These are phyloP conservation scores for Yamadazyma laniorum DNA, from an alignment of 805 yeast genomes.

Conservation along the genomic window DNA sequence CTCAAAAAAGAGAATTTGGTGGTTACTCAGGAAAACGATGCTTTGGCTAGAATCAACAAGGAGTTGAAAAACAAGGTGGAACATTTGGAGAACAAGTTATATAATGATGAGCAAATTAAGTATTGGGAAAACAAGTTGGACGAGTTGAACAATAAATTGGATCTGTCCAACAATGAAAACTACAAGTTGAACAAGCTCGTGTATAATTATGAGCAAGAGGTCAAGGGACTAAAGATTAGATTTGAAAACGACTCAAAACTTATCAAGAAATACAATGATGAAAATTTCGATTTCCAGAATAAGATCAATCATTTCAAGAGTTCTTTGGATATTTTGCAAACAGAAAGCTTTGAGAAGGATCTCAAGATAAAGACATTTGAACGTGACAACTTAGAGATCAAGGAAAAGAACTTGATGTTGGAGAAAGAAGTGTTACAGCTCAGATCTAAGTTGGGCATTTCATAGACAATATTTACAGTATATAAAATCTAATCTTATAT, in stretches of 20 bases:
- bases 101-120: slow-evolving; percentile 51
- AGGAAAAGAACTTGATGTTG: slow-evolving; percentile 49
- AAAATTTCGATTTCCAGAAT: slow-evolving; percentile 53
- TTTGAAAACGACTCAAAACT: slow-evolving; percentile 51
- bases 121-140: slow-evolving; percentile 60
- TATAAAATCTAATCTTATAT: slow-evolving; percentile 1
- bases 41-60: slow-evolving; percentile 53
- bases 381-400: slow-evolving; percentile 55
- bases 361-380: slow-evolving; percentile 45
- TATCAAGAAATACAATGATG: slow-evolving; percentile 54
- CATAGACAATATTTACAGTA: slow-evolving; percentile 7
- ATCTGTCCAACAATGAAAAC: slow-evolving; percentile 45
- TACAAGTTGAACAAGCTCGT: slow-evolving; percentile 52
- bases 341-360: slow-evolving; percentile 43
- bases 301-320: slow-evolving; percentile 44
- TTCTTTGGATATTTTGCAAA: slow-evolving; percentile 37
- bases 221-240: slow-evolving; percentile 53
- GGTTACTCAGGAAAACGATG: slow-evolving; percentile 64
- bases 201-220: slow-evolving; percentile 49
- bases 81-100: slow-evolving; percentile 47
- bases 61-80: slow-evolving; percentile 48
- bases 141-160: slow-evolving; percentile 51
- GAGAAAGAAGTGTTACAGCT: slow-evolving; percentile 60
- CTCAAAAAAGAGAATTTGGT: slow-evolving; percentile 53
- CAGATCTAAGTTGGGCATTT: slow-evolving; percentile 29